Base-by-base conservation (phyloP, 345 rosid genomes). In the Citrus medica region DNA sequence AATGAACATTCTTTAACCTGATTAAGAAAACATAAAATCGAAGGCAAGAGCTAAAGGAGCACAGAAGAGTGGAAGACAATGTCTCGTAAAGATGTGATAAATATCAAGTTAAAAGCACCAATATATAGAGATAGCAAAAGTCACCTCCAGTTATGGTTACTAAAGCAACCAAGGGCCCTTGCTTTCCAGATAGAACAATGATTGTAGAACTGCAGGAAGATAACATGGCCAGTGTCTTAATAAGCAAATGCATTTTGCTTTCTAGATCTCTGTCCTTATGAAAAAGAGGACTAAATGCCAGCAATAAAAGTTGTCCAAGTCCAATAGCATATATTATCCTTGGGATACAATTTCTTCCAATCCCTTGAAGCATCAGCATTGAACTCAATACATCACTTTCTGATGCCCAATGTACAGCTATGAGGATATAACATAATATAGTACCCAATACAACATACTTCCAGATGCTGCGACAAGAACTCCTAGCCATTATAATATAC, bases 161-260 rank as follows among this genome's bases (percentile, higher is more conserved):
- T 81, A 92, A 79, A 69, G 91, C 88, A 58, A 90, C 82, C 89
- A 91, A 80, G 55, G 99, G 78, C 79, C 98, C 99, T 86, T 95
- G 99, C 77, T 87, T 88, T 77, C 98, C 98, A 5, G 90, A 90
- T 82, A 95, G 80, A 79, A 90, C 56, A 65, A 93, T 91, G 65
- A 95, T 75, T 48, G 96, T 85, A 79, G 98, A 79, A 85, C 97
- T 93, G 86, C 90, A 91, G 25, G 93, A 86, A 80, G 98, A 93
- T 74, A 90, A 77, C 74, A 95, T 73, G 51, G 89, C 86, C 53
- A 86, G 77, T 40, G 90, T 75, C 85, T 81, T 88, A 61, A 82
- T 79, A 40, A 79, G 65, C 82, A 88, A 83, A 73, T 64, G 83
- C 65, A 30, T 65, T 69, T 76, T 67, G 80, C 38, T 35, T 64